Base-by-base conservation (phyloP, 331 rosid species). In the Rhamnella rubrinervis region DNA sequence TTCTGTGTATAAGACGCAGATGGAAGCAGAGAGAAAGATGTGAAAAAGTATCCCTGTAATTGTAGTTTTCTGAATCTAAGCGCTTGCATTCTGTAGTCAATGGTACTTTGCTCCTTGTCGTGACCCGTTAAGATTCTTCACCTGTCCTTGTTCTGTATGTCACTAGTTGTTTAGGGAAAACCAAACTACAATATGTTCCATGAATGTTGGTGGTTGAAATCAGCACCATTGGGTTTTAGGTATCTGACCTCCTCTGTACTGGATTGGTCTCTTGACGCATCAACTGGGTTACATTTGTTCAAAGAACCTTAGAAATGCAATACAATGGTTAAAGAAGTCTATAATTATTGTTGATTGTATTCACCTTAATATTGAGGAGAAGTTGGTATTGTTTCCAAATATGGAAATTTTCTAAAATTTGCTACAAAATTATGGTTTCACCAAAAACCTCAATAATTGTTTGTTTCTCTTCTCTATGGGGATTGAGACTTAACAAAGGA, bases 301-400 rank as follows among this genome's bases (percentile, higher is more conserved):
- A 39, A 23, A 31, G 16, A 12, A 53, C 66, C 14, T 56, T 28
- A 19, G 59, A 72, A 58, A 41, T 23, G 41, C 26, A 20, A 66
- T 53, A 14, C 18, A 23, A 39, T 44, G 26, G 46, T 70, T 15
- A 39, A 71, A 59, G 10, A 40, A 7, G 56, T 25, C 40, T 13
- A 47, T 25, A 25, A 20, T 13, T 9, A 25, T 11, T 44, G 14
- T 44, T 46, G 7, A 25, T 19, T 2, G 6, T 17, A 23, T 23
- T 4, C 47, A 47, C 46, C 21, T 46, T 23, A 26, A 23, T 14
- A 16, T 7, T 21, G 46, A 0, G 14, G 37, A 49, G 38, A 19
- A 44, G 19, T 44, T n/a, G 70, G 21, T 63, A 69, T 28, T 35
- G 47, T 65, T 21, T 62, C 52, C 69, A 41, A 17, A 70, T 50